Percentiles rank a stretch among this genome's conserved stretches.
Evolutionary conservation across 768 basidiomycete species (phyloP).

Genomic region (Suillus americanus): DNA sequence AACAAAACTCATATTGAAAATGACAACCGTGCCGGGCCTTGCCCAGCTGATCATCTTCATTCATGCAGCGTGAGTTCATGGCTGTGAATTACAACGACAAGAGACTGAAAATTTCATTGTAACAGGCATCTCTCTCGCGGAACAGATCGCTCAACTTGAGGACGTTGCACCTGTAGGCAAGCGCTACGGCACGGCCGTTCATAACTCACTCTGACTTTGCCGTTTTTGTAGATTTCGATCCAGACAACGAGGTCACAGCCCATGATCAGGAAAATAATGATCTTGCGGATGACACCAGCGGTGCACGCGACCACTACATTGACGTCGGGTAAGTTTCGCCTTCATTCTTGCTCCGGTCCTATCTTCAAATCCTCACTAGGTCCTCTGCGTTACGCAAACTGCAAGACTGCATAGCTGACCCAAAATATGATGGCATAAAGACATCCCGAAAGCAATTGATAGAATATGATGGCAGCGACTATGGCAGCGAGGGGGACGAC

Average conservation of each 20-base stretch:
- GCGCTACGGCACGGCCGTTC: constrained; percentile 19
- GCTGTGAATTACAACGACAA: neutral
- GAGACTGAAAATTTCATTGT: constrained; percentile 3
- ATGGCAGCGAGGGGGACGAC: constrained; percentile 15
- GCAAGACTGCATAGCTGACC: constrained; percentile 65
- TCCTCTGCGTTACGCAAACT: constrained; percentile 68
- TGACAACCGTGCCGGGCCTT: constrained; percentile 1
- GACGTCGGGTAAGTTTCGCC: constrained; percentile 68
- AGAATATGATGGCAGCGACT: constrained; percentile 30
- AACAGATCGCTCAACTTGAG: constrained; percentile 82
- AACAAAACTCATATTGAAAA: constrained; percentile 3
- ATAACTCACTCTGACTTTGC: constrained; percentile 11
- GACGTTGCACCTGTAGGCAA: constrained; percentile 68
- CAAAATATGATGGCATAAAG: constrained; percentile 75
- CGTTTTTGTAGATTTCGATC: constrained; percentile 60
- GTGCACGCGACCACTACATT: constrained; percentile 74
- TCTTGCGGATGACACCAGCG: constrained; percentile 28
- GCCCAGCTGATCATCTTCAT: constrained; percentile 5
- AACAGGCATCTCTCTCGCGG: constrained; percentile 59
- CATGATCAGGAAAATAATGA: constrained; percentile 41
- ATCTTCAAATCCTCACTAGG: constrained; percentile 35
- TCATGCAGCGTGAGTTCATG: constrained; percentile 30
- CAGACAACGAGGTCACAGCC: constrained; percentile 59
- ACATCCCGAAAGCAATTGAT: constrained; percentile 60
- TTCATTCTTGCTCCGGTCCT: constrained; percentile 3